Conservation (phyloP, 192 early-diverging fungal species). For the Phycomyces blakesleeanus region DNA sequence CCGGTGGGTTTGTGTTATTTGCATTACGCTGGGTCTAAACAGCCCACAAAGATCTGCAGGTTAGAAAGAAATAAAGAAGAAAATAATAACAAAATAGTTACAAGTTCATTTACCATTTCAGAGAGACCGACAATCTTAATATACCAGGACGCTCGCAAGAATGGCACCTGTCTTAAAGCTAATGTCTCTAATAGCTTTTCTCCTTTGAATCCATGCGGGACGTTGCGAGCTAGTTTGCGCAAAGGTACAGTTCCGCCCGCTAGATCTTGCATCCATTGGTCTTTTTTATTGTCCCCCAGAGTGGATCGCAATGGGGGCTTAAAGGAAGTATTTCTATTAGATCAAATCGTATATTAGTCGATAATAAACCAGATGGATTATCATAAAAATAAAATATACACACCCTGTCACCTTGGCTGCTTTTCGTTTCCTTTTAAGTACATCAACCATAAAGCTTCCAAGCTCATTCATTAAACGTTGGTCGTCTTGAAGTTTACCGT, state of each 20-base stretch:
- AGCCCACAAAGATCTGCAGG: background rate
- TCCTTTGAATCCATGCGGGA: constrained; percentile 59
- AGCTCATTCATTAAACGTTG: constrained; percentile 44
- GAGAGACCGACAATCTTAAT: constrained; percentile 64
- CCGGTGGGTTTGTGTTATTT: constrained; percentile 13
- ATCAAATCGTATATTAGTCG: no score
- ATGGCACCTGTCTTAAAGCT: constrained; percentile 50
- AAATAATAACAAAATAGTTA: background rate
- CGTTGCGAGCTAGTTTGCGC: constrained; percentile 43
- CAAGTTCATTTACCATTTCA: constrained; percentile 45
- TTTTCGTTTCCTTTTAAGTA: constrained; percentile 34
- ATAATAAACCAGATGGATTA: background rate
- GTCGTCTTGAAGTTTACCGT: constrained; percentile 44
- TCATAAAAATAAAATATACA: background rate
- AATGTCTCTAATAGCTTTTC: constrained; percentile 58
- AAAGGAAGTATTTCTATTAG: constrained; percentile 41
- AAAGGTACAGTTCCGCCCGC: constrained; percentile 39
- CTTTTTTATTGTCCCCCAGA: constrained; percentile 42
- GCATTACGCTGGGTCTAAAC: constrained; percentile 22
- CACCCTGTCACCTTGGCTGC: constrained; percentile 30
- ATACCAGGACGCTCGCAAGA: constrained; percentile 65
- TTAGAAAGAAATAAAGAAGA: background rate
- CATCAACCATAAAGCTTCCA: constrained; percentile 45
- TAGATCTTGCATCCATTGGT: constrained; percentile 51
- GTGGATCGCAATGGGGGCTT: constrained; percentile 45